Evolutionary conservation across 2,329 filamentous ascomycete genomes (phyloP).

Genomic region (Erysiphe pisi): DNA sequence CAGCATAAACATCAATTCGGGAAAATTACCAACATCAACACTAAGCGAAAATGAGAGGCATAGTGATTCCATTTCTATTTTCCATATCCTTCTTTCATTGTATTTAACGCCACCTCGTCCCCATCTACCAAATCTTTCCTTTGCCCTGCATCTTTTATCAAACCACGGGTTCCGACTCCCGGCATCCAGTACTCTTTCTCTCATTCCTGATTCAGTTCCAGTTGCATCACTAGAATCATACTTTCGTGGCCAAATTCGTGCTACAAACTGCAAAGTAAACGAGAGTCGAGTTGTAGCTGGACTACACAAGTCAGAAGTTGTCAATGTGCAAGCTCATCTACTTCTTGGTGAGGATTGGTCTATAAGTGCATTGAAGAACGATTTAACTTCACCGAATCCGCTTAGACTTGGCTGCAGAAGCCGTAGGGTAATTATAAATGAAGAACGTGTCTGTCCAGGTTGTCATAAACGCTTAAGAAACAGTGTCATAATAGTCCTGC

Average conservation of each 20-base stretch:
- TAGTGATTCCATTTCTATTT: conserved; percentile 62
- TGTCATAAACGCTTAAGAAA: conserved; percentile 89
- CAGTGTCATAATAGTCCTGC: conserved; percentile 80
- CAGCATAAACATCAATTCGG: conserved; percentile 30
- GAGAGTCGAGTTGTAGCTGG: conserved; percentile 67
- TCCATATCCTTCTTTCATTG: conserved; percentile 78
- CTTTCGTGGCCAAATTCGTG: conserved; percentile 80
- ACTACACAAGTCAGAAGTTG: conserved; percentile 65
- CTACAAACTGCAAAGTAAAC: conserved; percentile 70
- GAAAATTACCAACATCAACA: conserved; percentile 32
- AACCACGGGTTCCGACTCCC: conserved; percentile 87
- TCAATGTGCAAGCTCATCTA: conserved; percentile 63
- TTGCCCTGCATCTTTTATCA: conserved; percentile 77
- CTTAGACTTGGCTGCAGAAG: conserved; percentile 43
- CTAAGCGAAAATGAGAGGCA: conserved; percentile 39
- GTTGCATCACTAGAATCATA: conserved; percentile 75
- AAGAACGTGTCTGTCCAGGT: conserved; percentile 81
- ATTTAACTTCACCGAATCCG: background rate
- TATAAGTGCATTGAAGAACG: conserved; percentile 40
- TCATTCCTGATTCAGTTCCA: conserved; percentile 72
- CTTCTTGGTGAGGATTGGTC: conserved; percentile 48
- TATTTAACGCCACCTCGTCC: conserved; percentile 73
- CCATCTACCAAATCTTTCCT: conserved; percentile 59
- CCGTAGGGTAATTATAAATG: conserved; percentile 65
- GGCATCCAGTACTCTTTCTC: conserved; percentile 68